Conservation (phyloP, 106 monocot species). For the Phalaenopsis equestris region DNA sequence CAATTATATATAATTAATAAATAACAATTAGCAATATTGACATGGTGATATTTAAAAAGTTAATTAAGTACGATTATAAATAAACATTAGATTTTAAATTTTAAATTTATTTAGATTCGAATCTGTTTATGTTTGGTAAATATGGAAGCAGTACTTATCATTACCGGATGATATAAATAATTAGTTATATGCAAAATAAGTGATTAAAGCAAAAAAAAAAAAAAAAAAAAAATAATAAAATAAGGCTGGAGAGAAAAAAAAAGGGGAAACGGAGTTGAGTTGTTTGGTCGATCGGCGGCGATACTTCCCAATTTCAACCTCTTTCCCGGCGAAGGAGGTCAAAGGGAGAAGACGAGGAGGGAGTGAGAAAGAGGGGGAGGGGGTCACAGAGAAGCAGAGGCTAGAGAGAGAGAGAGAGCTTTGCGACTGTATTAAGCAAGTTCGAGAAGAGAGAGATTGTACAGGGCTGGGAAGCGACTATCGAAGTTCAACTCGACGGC, state of each 20-base stretch:
- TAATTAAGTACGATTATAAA: too few relatives aligned
- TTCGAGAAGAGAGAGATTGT: constrained; percentile 1
- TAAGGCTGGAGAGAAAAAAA: background rate
- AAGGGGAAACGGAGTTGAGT: background rate
- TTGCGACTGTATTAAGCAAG: background rate
- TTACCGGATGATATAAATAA: too few relatives aligned
- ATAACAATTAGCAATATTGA: too few relatives aligned
- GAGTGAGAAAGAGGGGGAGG: background rate
- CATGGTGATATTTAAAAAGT: too few relatives aligned
- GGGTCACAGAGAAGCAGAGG: background rate
- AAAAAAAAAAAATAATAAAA: too few relatives aligned
- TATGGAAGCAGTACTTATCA: too few relatives aligned
- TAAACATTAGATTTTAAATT: too few relatives aligned
- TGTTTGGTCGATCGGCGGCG: constrained; percentile 6
- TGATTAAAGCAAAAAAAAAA: too few relatives aligned
- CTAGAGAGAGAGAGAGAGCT: background rate
- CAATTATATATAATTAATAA: too few relatives aligned
- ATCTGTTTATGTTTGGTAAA: too few relatives aligned
- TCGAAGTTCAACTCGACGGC: background rate
- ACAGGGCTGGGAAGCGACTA: background rate
- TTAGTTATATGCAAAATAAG: too few relatives aligned
- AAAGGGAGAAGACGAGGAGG: background rate
- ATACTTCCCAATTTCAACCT: background rate
- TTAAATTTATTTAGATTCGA: too few relatives aligned
- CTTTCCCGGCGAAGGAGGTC: background rate